Percentiles rank a stretch among this genome's conserved stretches.
Evolutionary conservation across 2,329 filamentous ascomycete species (phyloP).

Genomic region (Cladosporium halotolerans): DNA sequence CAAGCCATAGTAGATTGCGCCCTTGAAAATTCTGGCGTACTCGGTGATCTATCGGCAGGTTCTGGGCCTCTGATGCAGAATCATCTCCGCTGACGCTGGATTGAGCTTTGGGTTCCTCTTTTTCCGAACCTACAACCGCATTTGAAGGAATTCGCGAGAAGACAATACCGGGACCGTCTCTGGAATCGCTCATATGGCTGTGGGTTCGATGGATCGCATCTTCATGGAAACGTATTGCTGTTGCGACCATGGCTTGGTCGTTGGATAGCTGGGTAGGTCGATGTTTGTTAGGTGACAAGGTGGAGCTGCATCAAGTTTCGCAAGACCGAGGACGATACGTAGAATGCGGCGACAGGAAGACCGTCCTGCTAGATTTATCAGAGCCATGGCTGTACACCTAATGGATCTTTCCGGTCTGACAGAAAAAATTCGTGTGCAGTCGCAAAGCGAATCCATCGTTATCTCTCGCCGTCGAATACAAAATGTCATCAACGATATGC

Average conservation of each 20-base stretch:
- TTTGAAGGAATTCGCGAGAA: slow-evolving; percentile 1
- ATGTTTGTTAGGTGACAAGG: not conserved
- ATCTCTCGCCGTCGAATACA: not conserved
- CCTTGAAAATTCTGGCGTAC: slow-evolving; percentile 29
- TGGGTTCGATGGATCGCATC: slow-evolving; percentile 12
- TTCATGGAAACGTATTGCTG: slow-evolving; percentile 17
- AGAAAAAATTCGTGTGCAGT: too few species aligned
- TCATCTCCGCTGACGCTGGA: slow-evolving; percentile 11
- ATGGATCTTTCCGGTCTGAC: not conserved
- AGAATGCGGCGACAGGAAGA: not conserved
- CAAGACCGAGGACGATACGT: not conserved
- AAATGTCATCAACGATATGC: not conserved
- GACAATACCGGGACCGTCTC: slow-evolving; percentile 3
- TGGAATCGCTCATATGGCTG: slow-evolving; percentile 10
- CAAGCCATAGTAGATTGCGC: slow-evolving; percentile 40
- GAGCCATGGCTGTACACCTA: not conserved
- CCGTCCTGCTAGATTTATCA: not conserved
- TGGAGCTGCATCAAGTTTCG: too few species aligned
- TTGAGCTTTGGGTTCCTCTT: not conserved
- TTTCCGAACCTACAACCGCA: not conserved
- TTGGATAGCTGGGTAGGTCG: too few species aligned
- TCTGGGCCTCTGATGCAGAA: slow-evolving; percentile 11
- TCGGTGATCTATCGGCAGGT: not conserved
- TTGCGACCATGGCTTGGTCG: slow-evolving; percentile 7
- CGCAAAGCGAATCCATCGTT: not conserved